A percentile compares a stretch with the other conserved stretches of the same genome.
Evolutionary conservation across 2,329 filamentous ascomycete species (phyloP).

Genomic region (Aspergillus transmontanensis): DNA sequence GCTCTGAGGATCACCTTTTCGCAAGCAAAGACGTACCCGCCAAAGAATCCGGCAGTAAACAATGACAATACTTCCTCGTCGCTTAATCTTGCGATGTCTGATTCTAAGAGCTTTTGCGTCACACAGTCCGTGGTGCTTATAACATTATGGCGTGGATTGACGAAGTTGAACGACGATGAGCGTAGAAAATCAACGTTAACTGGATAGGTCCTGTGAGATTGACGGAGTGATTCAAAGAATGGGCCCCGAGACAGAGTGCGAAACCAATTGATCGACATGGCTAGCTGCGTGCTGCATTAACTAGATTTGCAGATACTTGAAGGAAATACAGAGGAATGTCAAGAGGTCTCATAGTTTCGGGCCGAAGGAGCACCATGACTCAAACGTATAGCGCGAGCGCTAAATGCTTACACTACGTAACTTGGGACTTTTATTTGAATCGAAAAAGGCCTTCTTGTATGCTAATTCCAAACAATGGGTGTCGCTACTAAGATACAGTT

Average conservation of each 20-base stretch:
- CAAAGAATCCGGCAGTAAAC: slow-evolving; percentile 22
- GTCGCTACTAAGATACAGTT: neutral
- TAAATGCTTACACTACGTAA: neutral
- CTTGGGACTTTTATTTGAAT: neutral
- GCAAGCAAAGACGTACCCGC: slow-evolving; percentile 17
- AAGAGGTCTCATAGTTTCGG: neutral
- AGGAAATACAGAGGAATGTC: neutral
- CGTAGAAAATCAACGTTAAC: slow-evolving; percentile 14
- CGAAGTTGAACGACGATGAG: slow-evolving; percentile 12
- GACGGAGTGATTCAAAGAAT: slow-evolving; percentile 15
- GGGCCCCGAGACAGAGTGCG: neutral
- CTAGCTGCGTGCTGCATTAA: neutral
- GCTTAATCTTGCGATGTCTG: slow-evolving; percentile 12
- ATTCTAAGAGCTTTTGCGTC: slow-evolving; percentile 14
- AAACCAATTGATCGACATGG: neutral
- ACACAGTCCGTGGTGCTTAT: slow-evolving; percentile 13
- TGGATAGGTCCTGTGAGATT: slow-evolving; percentile 10
- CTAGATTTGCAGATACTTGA: neutral
- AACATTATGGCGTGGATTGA: slow-evolving; percentile 22
- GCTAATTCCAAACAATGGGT: neutral
- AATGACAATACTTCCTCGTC: slow-evolving; percentile 18
- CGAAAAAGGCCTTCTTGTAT: neutral
- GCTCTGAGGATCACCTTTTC: slow-evolving; percentile 11
- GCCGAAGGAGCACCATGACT: neutral
- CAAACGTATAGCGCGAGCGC: neutral